A percentile compares a stretch with the other conserved stretches of the same genome.
Conservation (phyloP, 2,329 filamentous ascomycete species). For the Penicillium sp. region DNA sequence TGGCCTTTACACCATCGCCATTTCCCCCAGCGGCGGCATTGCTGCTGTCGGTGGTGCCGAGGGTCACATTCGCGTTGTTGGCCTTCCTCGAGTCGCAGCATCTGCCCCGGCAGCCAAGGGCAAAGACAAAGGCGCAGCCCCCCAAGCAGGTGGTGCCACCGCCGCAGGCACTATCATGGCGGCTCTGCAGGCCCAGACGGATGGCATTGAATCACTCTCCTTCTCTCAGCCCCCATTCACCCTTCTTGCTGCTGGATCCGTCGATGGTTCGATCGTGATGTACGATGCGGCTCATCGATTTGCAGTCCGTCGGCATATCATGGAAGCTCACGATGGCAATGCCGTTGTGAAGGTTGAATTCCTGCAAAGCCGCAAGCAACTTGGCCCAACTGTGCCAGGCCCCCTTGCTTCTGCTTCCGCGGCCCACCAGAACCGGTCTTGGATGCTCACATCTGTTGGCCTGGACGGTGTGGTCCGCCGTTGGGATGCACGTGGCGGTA, state of each 20-base stretch:
- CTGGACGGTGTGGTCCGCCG: slow-evolving; percentile 88
- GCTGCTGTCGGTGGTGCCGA: slow-evolving; percentile 85
- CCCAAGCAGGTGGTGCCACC: slow-evolving; percentile 37
- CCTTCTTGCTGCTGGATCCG: slow-evolving; percentile 62
- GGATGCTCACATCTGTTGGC: slow-evolving; percentile 78
- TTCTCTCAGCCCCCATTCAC: slow-evolving; percentile 62
- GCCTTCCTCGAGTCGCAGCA: slow-evolving; percentile 65
- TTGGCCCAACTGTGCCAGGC: slow-evolving; percentile 26
- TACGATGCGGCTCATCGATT: slow-evolving; percentile 87
- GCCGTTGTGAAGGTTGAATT: slow-evolving; percentile 94
- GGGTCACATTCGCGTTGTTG: slow-evolving; percentile 80
- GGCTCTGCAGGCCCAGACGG: slow-evolving; percentile 73
- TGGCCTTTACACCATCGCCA: slow-evolving; percentile 81
- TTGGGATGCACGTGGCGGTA: slow-evolving; percentile 78
- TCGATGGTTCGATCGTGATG: slow-evolving; percentile 71
- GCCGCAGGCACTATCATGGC: slow-evolving; percentile 74
- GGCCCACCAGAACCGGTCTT: slow-evolving; percentile 51
- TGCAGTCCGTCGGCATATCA: slow-evolving; percentile 77
- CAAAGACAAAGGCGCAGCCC: slow-evolving; percentile 50
- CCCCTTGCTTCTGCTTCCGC: slow-evolving; percentile 27
- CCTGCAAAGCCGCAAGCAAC: slow-evolving; percentile 52
- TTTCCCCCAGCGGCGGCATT: slow-evolving; percentile 76
- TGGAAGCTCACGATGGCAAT: slow-evolving; percentile 80
- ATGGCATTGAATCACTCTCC: slow-evolving; percentile 73
- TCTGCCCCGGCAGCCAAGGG: slow-evolving; percentile 48